phyloP scores from a whole-genome alignment of 768 basidiomycete genomes.

The Amanita molliuscula region DNA sequence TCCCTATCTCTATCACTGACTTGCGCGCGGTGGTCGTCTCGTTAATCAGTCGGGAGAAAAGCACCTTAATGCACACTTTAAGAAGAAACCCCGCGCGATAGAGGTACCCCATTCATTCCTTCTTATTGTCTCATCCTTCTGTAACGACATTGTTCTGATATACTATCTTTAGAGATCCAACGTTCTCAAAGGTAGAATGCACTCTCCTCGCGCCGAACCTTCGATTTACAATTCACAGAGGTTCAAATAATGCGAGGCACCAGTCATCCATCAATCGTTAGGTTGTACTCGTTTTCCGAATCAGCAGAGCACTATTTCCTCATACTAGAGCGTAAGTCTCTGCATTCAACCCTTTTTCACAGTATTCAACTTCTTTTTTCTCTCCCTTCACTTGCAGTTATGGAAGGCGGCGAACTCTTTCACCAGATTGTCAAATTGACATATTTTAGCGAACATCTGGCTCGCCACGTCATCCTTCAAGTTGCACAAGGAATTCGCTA shows the following conservation, averaged over 20 bases:
- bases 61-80: slow-evolving; percentile 88
- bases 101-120: slow-evolving; percentile 59
- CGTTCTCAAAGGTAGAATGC: slow-evolving; percentile 44
- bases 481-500: slow-evolving; percentile 91
- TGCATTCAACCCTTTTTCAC: not conserved
- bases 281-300: slow-evolving; percentile 87
- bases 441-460: slow-evolving; percentile 96
- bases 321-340: slow-evolving; percentile 71
- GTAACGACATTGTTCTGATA: slow-evolving; percentile 19
- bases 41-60: slow-evolving; percentile 71
- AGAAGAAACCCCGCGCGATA: slow-evolving; percentile 95
- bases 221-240: slow-evolving; percentile 39
- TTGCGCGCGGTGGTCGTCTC: slow-evolving; percentile 22
- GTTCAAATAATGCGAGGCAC: slow-evolving; percentile 98
- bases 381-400: slow-evolving; percentile 38
- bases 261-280: slow-evolving; percentile 87
- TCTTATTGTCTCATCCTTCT: slow-evolving; percentile 7
- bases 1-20: slow-evolving; percentile 13
- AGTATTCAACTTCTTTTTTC: slow-evolving; percentile 10
- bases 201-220: slow-evolving; percentile 22
- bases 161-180: slow-evolving; percentile 54
- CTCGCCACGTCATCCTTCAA: slow-evolving; percentile 94
- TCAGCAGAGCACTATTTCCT: slow-evolving; percentile 91
- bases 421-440: slow-evolving; percentile 99
- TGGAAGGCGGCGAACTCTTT: slow-evolving; percentile 98